Base-by-base conservation (phyloP, 345 rosid genomes). In the Leavenworthia alabamica region DNA sequence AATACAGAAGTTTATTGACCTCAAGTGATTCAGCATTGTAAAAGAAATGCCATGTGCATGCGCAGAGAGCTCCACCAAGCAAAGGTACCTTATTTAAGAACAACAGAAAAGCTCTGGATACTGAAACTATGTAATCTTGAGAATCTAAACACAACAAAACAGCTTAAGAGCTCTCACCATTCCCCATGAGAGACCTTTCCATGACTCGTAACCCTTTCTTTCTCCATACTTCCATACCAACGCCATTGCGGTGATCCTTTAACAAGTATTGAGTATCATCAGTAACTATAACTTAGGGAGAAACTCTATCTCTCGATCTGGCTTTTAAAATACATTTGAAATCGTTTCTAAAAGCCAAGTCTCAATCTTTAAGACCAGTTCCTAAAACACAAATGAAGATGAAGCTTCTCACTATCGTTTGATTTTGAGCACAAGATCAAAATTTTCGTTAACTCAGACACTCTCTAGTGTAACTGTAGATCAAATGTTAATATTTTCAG, bases 111-210 rank as follows among this genome's bases (percentile, higher is more conserved):
- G 83, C 89, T 74, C 86, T 75, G 67, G 81, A 73, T 75, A 59
- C 85, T 88, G 80, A 87, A 84, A 41, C 81, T 83, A 39, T 80
- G 84, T 79, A 56, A 66, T 7, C 26, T 39, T 13, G 47, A 5
- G 12, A 11, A 8, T 20, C 22, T 20, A 20, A 1, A 20, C 22
- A 20, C 22, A 20, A 20, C 22, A 67, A 13, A 32, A 40, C n/a
- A 28, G 23, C 29, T 41, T 9, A 50, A 20, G 46, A 55, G 39
- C 56, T 71, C 89, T 80, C 70, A 87, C 97, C 94, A 93, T 89
- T 13, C 94, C 99, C 97, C 99, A 87, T 20, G 90, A 79, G 50
- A 93, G 97, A 66, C 97, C 96, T 80, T 93, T 93, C 96, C 99
- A 89, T 16, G 96, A 76, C 73, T 89, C 86, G 57, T 80, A 72